Conservation (phyloP, 1,284 basidiomycete species). For the Cryptococcus sp. region DNA sequence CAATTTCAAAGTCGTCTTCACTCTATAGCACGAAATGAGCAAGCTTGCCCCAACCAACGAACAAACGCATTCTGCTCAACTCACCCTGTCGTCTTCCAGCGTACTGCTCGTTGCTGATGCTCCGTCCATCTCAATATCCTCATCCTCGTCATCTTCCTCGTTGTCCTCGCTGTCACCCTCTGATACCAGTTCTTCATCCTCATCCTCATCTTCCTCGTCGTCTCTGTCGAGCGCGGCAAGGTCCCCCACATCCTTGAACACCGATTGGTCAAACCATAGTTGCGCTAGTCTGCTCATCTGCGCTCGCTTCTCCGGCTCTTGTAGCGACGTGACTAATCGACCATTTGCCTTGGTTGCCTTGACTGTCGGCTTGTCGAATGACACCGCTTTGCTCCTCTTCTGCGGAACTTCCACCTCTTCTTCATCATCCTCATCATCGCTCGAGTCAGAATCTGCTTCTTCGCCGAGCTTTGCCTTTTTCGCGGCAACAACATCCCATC, state of each 20-base stretch:
- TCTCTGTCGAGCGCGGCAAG: constrained; percentile 58
- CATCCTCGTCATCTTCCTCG: constrained; percentile 27
- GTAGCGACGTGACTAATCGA: constrained; percentile 39
- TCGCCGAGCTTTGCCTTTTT: constrained; percentile 63
- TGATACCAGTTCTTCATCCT: constrained; percentile 50
- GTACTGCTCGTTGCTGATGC: constrained; percentile 24
- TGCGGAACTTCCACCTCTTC: constrained; percentile 22
- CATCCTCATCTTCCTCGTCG: constrained; percentile 56
- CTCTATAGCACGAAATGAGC: constrained; percentile 8
- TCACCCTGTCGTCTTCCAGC: constrained; percentile 29
- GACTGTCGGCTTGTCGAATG: constrained; percentile 21
- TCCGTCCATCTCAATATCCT: constrained; percentile 43
- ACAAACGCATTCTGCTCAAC: constrained; percentile 1
- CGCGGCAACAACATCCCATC: constrained; percentile 71
- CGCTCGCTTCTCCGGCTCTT: constrained; percentile 40
- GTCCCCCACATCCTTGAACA: constrained; percentile 77
- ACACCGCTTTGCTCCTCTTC: constrained; percentile 21
- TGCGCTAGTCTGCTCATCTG: constrained; percentile 59
- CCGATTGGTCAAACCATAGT: constrained; percentile 93
- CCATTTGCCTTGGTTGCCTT: constrained; percentile 15
- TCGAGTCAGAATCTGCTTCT: constrained; percentile 53
- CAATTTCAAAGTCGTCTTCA: constrained; percentile 69
- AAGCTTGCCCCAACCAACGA: neutral
- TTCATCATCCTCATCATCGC: constrained; percentile 27
- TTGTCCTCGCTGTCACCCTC: constrained; percentile 43